Conservation (phyloP, 345 rosid genomes). For the Hibiscus syriacus region DNA sequence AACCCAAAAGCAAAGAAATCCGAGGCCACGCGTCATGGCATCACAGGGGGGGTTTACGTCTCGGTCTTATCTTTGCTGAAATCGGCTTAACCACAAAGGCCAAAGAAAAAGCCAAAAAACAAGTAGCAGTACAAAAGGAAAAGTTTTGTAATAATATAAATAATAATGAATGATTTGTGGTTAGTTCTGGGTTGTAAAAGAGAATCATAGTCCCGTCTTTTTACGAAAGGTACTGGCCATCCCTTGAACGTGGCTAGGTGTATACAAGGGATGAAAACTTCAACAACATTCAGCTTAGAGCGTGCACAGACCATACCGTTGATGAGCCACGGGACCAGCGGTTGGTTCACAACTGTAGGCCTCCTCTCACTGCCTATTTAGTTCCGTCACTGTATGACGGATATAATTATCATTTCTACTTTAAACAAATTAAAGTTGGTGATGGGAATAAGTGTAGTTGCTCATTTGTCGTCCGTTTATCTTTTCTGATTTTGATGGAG, state of each 20-base stretch:
- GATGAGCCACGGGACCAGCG: neutral
- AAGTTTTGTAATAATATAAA: neutral
- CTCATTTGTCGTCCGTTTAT: too few species aligned
- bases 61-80: neutral
- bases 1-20: too few species aligned
- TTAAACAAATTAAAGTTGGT: too few species aligned
- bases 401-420: too few species aligned
- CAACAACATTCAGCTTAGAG: neutral
- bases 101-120: neutral
- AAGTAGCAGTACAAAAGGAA: neutral
- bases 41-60: constrained; percentile 14
- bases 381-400: too few species aligned
- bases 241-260: neutral
- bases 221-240: constrained; percentile 24
- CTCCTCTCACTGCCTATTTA: too few species aligned
- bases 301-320: neutral
- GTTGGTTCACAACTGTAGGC: neutral
- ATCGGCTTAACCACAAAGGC: neutral
- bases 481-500: too few species aligned
- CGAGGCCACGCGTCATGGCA: constrained; percentile 13
- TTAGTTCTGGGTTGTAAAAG: neutral
- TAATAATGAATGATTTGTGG: neutral
- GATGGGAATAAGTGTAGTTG: too few species aligned
- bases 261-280: neutral
- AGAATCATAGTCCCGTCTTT: constrained; percentile 14